Percentiles rank a stretch among this genome's conserved stretches.
Conservation (phyloP, 2,329 filamentous ascomycete species). For the Xylariaceae sp. region DNA sequence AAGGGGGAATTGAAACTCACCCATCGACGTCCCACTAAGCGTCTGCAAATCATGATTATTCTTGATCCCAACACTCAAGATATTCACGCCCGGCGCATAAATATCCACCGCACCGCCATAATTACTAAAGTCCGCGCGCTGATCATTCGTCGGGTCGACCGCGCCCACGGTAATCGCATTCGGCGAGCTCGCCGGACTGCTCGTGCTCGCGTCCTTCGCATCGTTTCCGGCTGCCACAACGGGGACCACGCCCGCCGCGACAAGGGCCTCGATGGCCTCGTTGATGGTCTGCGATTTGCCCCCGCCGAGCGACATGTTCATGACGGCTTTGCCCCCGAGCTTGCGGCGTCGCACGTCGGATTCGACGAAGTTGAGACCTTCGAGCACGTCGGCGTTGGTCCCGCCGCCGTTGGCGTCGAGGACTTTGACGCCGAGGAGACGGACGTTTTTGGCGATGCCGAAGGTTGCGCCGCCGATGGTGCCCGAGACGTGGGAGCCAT, state of each 20-base stretch:
- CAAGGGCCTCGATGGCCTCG: conserved; percentile 47
- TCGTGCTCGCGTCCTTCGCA: conserved; percentile 44
- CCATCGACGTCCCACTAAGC: conserved; percentile 56
- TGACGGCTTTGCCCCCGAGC: conserved; percentile 48
- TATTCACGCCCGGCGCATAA: conserved; percentile 51
- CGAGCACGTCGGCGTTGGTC: conserved; percentile 48
- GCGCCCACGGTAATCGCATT: conserved; percentile 56
- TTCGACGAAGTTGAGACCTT: conserved; percentile 54
- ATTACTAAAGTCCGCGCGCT: conserved; percentile 52
- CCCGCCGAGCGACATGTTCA: conserved; percentile 61
- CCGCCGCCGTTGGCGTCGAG: conserved; percentile 47
- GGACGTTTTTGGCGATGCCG: conserved; percentile 56
- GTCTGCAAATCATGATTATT: conserved; percentile 40
- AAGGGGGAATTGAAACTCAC: conserved; percentile 20
- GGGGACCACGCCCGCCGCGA: conserved; percentile 48
- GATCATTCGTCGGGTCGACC: conserved; percentile 47
- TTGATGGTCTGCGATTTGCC: conserved; percentile 46
- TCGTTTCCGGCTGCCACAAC: conserved; percentile 59
- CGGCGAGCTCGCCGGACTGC: conserved; percentile 51
- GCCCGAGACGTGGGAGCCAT: conserved; percentile 60
- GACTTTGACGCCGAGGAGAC: conserved; percentile 57
- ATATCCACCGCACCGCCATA: conserved; percentile 50
- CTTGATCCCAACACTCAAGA: conserved; percentile 49
- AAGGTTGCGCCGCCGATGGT: conserved; percentile 57
- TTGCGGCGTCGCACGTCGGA: conserved; percentile 40